These are phyloP conservation scores for Phlebopus sp. DNA, from an alignment of 1,284 basidiomycete genomes.

Conservation along the genomic window DNA sequence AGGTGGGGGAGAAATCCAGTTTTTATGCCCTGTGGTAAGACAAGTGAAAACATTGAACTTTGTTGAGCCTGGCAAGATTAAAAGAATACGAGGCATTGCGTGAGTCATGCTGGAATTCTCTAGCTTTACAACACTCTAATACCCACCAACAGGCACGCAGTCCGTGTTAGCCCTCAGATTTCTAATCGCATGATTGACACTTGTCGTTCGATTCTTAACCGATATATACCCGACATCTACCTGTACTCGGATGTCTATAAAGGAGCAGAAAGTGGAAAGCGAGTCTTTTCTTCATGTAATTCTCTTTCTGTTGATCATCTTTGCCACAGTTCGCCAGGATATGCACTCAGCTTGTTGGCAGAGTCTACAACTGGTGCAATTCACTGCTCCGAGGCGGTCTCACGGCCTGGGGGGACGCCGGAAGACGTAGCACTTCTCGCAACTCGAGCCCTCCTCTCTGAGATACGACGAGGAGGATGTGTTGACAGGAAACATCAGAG, in stretches of 20 bases:
- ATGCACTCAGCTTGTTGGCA: constrained; percentile 86
- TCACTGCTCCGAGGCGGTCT: constrained; percentile 85
- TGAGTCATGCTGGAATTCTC: constrained; percentile 41
- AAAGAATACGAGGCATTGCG: constrained; percentile 94
- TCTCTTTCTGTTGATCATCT: constrained; percentile 1
- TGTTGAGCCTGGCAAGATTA: constrained; percentile 86
- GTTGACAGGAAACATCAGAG: constrained; percentile 89
- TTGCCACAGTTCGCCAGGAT: constrained; percentile 82
- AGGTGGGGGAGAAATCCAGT: constrained; percentile 92
- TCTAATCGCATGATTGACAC: constrained; percentile 98
- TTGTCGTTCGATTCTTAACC: constrained; percentile 87
- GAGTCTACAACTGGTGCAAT: constrained; percentile 92
- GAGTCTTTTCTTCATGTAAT: constrained; percentile 28
- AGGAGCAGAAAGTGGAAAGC: constrained; percentile 96
- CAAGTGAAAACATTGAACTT: constrained; percentile 92
- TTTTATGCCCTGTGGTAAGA: constrained; percentile 90
- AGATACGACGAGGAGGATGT: constrained; percentile 84
- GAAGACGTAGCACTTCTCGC: constrained; percentile 90
- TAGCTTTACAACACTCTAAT: constrained; percentile 5
- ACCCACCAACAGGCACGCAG: constrained; percentile 66
- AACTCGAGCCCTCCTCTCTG: constrained; percentile 73
- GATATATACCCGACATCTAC: constrained; percentile 97
- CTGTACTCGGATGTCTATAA: constrained; percentile 99
- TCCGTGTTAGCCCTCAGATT: constrained; percentile 95
- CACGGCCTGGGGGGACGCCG: constrained; percentile 76